phyloP scores from a whole-genome alignment of 129 eudicot genomes.

The Escallonia rubra region DNA sequence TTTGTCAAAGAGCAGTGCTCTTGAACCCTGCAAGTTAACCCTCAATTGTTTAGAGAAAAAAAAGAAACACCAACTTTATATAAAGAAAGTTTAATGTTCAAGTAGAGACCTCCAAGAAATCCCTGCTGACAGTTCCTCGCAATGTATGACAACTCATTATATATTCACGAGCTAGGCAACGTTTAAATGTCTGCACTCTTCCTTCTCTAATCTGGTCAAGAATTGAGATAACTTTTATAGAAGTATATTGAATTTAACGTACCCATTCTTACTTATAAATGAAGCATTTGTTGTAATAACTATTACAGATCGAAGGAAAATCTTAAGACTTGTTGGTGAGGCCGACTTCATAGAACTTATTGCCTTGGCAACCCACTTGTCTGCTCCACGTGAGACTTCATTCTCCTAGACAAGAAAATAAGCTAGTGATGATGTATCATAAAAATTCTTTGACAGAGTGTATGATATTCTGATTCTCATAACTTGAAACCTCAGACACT shows the following conservation, averaged over 20 bases:
- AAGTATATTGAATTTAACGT: neutral
- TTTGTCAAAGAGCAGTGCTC: neutral
- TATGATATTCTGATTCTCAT: no score
- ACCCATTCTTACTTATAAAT: neutral
- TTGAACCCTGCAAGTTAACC: neutral
- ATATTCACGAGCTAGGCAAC: neutral
- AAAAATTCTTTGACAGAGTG: no score
- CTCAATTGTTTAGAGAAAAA: neutral
- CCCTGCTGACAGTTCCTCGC: neutral
- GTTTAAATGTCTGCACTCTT: neutral
- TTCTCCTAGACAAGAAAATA: no score
- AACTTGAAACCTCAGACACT: no score
- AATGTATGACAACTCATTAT: neutral
- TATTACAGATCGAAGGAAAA: neutral
- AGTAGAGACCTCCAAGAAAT: neutral
- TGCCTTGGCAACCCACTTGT: neutral
- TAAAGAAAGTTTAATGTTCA: neutral
- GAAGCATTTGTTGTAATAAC: neutral
- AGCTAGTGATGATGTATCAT: no score
- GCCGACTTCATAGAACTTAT: neutral
- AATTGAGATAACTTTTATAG: neutral
- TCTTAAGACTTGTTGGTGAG: neutral
- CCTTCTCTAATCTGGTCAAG: neutral
- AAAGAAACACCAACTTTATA: no score
- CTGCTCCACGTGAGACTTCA: neutral